Base-by-base conservation (phyloP, 2,329 filamentous ascomycete genomes). In the Epichloe amarillans region DNA sequence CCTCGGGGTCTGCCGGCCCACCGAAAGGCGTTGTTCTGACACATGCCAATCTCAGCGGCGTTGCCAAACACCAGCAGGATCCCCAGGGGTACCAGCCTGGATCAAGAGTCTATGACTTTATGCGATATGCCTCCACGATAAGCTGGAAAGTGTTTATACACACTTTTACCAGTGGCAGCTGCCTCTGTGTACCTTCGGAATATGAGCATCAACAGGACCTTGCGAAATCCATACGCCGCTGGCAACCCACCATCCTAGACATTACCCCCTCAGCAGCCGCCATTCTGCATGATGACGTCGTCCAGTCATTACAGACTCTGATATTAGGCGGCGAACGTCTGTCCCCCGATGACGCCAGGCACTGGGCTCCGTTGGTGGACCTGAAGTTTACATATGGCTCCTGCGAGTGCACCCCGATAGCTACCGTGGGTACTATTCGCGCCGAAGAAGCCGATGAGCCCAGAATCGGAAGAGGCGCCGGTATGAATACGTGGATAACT, bases 401-500 rank as follows among this genome's bases (percentile, higher is more conserved):
- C 7, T 40, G 37, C 17, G 49, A 50, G 19, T 33, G 42, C n/a
- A 36, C n/a, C 4, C 17, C 49, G 21, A 30, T 41, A 10, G 41
- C 43, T 26, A 40, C 43, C 17, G n/a, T 41, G 21, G 35, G 41
- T 23, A 35, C 30, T 15, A 1, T 46, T n/a, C 14, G 36, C 26
- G 2, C 35, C 14, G 23, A 50, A 15, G 49, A 46, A 26, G 49
- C 52, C 12, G 46, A 55, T 14, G 46, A 52, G 2, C 36, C 46
- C 17, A 51, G 42, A 10, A 50, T 56, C 4, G 54, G 55, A 14
- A 49, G 38, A 23, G 53, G 52, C 1, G 46, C 11, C 11, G 52
- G 52, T 6, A 21, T 53, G 12, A 45, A 45, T 12, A 53, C 50
- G 3, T 63, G 62, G 61, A 52, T 63, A 2, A 54, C 61, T 1